Base-by-base conservation (phyloP, 805 yeast species). In the Blastobotrys peoriensis region DNA sequence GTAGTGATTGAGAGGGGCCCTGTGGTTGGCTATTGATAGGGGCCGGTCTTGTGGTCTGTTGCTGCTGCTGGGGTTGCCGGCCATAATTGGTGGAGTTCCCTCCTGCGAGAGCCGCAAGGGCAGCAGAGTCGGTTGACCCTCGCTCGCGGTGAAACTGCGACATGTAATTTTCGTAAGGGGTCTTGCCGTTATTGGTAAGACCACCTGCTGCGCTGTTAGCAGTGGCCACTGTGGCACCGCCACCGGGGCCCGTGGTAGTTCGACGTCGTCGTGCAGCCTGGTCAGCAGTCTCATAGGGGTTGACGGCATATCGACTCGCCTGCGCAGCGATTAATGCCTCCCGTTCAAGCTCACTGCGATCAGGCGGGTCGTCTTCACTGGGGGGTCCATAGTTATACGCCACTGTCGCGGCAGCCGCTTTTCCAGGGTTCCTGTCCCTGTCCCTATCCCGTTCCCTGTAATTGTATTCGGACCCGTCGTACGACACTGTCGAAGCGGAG, bases 81-180 rank as follows among this genome's bases (percentile, higher is more conserved):
- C 15, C n/a, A 15, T 16, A 19, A 18, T 35, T n/a, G 20, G 16
- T n/a, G 16, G 19, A 19, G 5, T 35, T 17, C 8, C 19, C 6
- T n/a, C 21, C 38, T n/a, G 38, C 38, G n/a, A 35, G 19, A 5
- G 38, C 38, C 10, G 38, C 38, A 18, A 19, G n/a, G 22, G 38
- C 21, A 15, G 18, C 21, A 19, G 19, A 4, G n/a, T 18, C 38
- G 25, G 39, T 36, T 5, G 20, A 9, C n/a, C n/a, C n/a, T 8
- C 16, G 21, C n/a, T 18, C 13, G 20, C 39, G 39, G n/a, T 36
- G 20, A 13, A 21, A 38, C 20, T 23, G 25, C 18, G n/a, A 13
- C 41, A 38, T 38, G 23, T n/a, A 38, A 30, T 4, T n/a, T 17
- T 38, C 41, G n/a, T 38, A 38, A 3, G 41, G 41, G 13, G 23